These are phyloP conservation scores for Starmera amethionina DNA, from an alignment of 805 yeast species.

Conservation along the genomic window DNA sequence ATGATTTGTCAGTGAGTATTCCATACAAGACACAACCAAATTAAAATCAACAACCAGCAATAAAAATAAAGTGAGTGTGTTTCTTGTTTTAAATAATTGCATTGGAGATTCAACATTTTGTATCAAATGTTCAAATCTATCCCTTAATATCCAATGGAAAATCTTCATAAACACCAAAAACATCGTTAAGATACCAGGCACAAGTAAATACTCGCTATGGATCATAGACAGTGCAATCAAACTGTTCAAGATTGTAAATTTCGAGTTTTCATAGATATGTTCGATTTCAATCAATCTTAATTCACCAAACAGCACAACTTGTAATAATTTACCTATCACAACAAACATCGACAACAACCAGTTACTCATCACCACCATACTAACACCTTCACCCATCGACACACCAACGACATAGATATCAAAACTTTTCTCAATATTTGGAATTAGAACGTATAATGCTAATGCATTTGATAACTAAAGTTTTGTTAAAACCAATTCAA, in stretches of 20 bases:
- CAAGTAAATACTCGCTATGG: conserved; percentile 34
- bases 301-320: conserved; percentile 57
- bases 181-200: conserved; percentile 29
- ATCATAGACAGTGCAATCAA: conserved; percentile 48
- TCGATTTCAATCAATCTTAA: conserved; percentile 68
- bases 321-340: conserved; percentile 37
- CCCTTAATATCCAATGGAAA: conserved; percentile 63
- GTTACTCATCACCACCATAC: conserved; percentile 30
- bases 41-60: conserved; percentile 41
- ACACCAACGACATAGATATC: conserved; percentile 35
- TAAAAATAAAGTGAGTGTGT: conserved; percentile 32
- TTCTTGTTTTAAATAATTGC: conserved; percentile 26
- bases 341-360: conserved; percentile 31
- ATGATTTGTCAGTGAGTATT: conserved; percentile 24
- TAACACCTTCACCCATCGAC: conserved; percentile 40
- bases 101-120: conserved; percentile 29
- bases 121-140: conserved; percentile 36
- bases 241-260: conserved; percentile 54
- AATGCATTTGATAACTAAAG: conserved; percentile 24
- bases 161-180: conserved; percentile 46
- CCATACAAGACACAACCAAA: conserved; percentile 46
- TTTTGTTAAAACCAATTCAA: too few species aligned
- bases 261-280: conserved; percentile 57
- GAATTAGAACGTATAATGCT: conserved; percentile 24
- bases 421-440: conserved; percentile 32